Evolutionary conservation across 2,329 filamentous ascomycete genomes (phyloP), one percentile per base, ranked within the genome.

Genomic region (Xylariaceae sp.): DNA sequence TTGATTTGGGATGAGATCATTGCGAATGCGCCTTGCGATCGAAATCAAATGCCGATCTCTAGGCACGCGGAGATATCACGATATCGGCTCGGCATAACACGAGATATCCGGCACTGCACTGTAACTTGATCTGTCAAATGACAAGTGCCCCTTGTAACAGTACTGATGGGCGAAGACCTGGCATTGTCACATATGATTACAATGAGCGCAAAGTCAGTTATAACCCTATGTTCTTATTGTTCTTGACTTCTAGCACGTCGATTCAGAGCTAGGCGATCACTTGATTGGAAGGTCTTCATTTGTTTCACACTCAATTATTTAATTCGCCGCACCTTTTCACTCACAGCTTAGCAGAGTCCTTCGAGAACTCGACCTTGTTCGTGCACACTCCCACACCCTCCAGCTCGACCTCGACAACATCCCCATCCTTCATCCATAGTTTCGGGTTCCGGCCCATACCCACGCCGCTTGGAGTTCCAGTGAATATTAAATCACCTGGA

Each of bases 381-480:
- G 59, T 73, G 51, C 74, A 81, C 12, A 72, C 74, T 18, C 85
- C 84, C 6, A 88, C 78, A 1, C 73, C 69, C 52, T 87, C 81
- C 2, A 88, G 68, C 6, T 71, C 72, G 37, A 88, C 83, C 57
- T 87, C 80, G 16, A 87, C 81, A 17, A 79, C 64, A 59, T 88
- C 85, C 4, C 83, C 81, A 58, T 88, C 73, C 61, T 82, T 79
- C 42, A 88, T 64, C 81, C 83, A 87, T 9, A 85, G 52, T 43
- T 74, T 76, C 3, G 83, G 83, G 42, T 74, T 81, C 37, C 76
- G 73, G 12, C 83, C 84, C 76, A 85, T 82, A 1, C 81, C 84
- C 16, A 89, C 84, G 24, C 84, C 85, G 46, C 80, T 74, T 0
- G 83, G 85, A 60, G 81, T 85, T 51, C 81, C 81, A 3, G 80